Base-by-base conservation (phyloP, 345 rosid genomes). In the Gossypium turneri region DNA sequence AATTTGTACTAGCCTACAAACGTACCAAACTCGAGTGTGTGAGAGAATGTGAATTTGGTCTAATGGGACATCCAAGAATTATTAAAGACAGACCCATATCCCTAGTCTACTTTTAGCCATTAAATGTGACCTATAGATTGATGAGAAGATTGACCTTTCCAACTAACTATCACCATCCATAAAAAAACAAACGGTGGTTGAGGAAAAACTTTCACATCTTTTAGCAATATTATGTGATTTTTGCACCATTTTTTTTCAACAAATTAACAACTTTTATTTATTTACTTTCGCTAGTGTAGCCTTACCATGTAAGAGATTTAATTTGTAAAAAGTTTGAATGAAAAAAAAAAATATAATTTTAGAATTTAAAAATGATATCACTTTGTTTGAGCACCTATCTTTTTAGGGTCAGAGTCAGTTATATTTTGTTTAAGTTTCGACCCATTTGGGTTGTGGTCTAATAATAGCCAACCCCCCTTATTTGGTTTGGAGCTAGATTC, bases 81-180 rank as follows among this genome's bases (percentile, higher is more conserved):
- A 34, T 34, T 34, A 4, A 34, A 34, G 38, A 8, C 43, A 15
- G 44, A 11, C 10, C 34, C 62, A 34, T 29, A 24, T 19, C 5
- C 53, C 17, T 44, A 11, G 13, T 8, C 17, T 44, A 5, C 55
- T 20, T 66, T 44, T 66, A 20, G 51, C 9, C 27, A 19, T 65
- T 19, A 44, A 44, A 66, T 44, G 53, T 43, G n/a, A 51, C 16
- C 55, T 12, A 12, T 12, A 7, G 38, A 24, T 50, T 68, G 58
- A 68, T 50, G 57, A 22, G 44, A 25, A 10, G 44, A 50, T 25
- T 68, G 58, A 68, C 20, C 73, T 69, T 27, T 69, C 59, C 73
- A 27, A 51, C 73, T 9, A 51, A 51, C 59, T 9, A 16, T 50
- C 58, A 50, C 16, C 22, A 60, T 60, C 34, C 58, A 9, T 65